phyloP scores from a whole-genome alignment of 495 filamentous ascomycete species.

The Neohortaea acidophila region DNA sequence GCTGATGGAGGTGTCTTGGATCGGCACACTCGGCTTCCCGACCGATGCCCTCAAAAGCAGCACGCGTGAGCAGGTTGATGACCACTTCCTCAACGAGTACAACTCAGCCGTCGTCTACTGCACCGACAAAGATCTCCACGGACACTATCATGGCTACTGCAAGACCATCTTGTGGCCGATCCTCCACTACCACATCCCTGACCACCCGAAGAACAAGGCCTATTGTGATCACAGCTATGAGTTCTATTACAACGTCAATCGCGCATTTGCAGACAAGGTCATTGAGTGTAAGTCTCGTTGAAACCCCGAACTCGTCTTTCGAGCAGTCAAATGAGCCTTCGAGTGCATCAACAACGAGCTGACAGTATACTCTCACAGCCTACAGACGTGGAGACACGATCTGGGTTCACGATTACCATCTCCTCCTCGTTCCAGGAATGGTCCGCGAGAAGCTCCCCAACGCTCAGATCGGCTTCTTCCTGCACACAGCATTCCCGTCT shows the following conservation, averaged over 20 bases:
- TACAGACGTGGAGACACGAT: constrained; percentile 85
- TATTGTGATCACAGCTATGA: constrained; percentile 93
- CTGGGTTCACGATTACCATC: constrained; percentile 91
- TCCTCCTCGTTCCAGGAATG: constrained; percentile 84
- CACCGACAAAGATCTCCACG: constrained; percentile 76
- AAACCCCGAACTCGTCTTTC: too few species aligned
- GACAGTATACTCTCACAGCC: too few species aligned
- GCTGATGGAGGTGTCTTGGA: constrained; percentile 55
- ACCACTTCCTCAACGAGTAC: constrained; percentile 60
- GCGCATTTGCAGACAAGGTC: constrained; percentile 77
- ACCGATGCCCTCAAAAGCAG: constrained; percentile 60
- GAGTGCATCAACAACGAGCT: too few species aligned
- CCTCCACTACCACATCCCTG: constrained; percentile 84
- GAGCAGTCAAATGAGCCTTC: too few species aligned
- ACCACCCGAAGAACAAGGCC: constrained; percentile 93
- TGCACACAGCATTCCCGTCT: constrained; percentile 87
- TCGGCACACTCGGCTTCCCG: constrained; percentile 83
- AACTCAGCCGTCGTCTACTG: constrained; percentile 69
- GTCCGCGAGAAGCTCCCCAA: constrained; percentile 70
- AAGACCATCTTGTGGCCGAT: constrained; percentile 47
- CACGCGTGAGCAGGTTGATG: constrained; percentile 62
- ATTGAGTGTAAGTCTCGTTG: too few species aligned
- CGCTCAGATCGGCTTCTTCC: constrained; percentile 85
- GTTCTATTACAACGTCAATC: constrained; percentile 80
- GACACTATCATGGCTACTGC: constrained; percentile 85